A percentile compares a stretch with the other conserved stretches of the same genome.
phyloP scores from a whole-genome alignment of 805 yeast genomes.

The Diddensiella caesifluorescens region DNA sequence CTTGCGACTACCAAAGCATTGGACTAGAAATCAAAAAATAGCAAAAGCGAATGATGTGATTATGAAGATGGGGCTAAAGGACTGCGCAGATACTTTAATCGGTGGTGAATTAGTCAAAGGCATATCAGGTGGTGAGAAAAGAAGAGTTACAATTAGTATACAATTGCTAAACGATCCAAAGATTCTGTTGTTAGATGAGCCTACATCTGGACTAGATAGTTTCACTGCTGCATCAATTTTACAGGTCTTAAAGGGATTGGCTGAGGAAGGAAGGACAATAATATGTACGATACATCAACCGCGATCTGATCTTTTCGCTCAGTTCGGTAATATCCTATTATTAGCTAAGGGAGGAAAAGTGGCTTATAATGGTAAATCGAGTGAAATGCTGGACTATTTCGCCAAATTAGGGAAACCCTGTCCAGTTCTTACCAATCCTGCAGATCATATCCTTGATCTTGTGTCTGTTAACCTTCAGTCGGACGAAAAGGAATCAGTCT shows the following conservation, averaged over 20 bases:
- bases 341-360: conserved; percentile 70
- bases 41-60: conserved; percentile 52
- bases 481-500: conserved; percentile 37
- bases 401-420: conserved; percentile 45
- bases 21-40: conserved; percentile 41
- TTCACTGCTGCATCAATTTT: conserved; percentile 69
- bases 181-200: conserved; percentile 73
- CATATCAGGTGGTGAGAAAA: conserved; percentile 73
- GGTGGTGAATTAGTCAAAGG: conserved; percentile 60
- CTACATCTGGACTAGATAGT: conserved; percentile 84
- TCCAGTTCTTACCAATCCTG: conserved; percentile 60
- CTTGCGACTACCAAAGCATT: conserved; percentile 48
- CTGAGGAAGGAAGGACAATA: conserved; percentile 57
- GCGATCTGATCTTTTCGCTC: conserved; percentile 54
- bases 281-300: conserved; percentile 84
- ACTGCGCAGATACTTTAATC: conserved; percentile 70
- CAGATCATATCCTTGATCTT: conserved; percentile 68
- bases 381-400: conserved; percentile 45
- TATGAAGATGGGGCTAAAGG: conserved; percentile 59
- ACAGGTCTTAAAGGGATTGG: conserved; percentile 50
- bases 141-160: conserved; percentile 77
- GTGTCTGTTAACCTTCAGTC: conserved; percentile 53
- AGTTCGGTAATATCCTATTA: conserved; percentile 66
- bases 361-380: conserved; percentile 58
- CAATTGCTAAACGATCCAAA: conserved; percentile 70